These are phyloP conservation scores for Linum lewisii DNA, from an alignment of 345 rosid species.

Conservation along the genomic window DNA sequence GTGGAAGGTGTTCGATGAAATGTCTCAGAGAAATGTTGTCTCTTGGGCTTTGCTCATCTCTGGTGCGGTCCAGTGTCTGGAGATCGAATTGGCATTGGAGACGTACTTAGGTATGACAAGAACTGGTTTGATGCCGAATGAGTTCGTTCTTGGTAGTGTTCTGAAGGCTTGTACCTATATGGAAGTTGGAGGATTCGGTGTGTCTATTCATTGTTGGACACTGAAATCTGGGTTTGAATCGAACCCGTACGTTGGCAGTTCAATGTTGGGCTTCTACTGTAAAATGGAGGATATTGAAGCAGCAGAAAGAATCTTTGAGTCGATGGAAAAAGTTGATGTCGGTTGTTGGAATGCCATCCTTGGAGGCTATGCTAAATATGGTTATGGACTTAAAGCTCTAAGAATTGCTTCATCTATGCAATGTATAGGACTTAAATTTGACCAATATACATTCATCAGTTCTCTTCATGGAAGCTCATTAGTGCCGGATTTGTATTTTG, in stretches of 20 bases:
- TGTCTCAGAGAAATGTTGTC: slow-evolving; percentile 26
- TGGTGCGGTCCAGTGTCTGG: slow-evolving; percentile 11
- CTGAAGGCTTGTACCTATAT: slow-evolving; percentile 19
- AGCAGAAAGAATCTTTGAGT: slow-evolving; percentile 22
- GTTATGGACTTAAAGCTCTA: slow-evolving; percentile 24
- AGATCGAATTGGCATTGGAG: slow-evolving; percentile 14
- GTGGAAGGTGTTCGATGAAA: slow-evolving; percentile 25
- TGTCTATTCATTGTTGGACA: slow-evolving; percentile 21
- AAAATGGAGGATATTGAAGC: slow-evolving; percentile 29
- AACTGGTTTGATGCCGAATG: slow-evolving; percentile 9
- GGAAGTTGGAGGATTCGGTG: slow-evolving; percentile 20
- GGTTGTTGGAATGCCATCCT: slow-evolving; percentile 38
- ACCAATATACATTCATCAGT: slow-evolving; percentile 22
- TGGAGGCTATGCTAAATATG: slow-evolving; percentile 32
- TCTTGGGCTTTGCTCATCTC: slow-evolving; percentile 34
- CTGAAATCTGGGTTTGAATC: slow-evolving; percentile 21
- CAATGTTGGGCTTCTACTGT: slow-evolving; percentile 26
- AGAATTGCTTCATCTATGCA: slow-evolving; percentile 16
- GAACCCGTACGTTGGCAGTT: slow-evolving; percentile 25
- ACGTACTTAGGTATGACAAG: slow-evolving; percentile 21
- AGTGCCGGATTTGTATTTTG: slow-evolving; percentile 17
- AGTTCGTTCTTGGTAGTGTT: slow-evolving; percentile 29
- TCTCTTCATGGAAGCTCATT: slow-evolving; percentile 29
- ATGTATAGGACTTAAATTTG: slow-evolving; percentile 17
- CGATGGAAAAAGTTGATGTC: slow-evolving; percentile 16